A percentile compares a stretch with the other conserved stretches of the same genome.
Conservation (phyloP, 2,329 filamentous ascomycete genomes). For the Capronia epimyces region DNA sequence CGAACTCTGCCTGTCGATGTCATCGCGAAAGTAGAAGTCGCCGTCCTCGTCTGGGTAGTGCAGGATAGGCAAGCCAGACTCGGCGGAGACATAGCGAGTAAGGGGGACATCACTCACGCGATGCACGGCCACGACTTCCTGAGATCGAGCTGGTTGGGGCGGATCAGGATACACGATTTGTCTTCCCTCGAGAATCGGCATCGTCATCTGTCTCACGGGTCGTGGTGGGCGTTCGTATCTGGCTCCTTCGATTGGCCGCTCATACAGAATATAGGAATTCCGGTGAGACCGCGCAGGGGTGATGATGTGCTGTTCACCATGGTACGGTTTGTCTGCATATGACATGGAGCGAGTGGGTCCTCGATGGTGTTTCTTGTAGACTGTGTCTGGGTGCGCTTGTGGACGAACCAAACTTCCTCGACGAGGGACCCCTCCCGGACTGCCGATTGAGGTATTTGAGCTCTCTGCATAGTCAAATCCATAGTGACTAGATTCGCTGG, state of each 20-base stretch:
- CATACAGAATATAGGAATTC: conserved; percentile 8
- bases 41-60: conserved; percentile 12
- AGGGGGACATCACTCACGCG: conserved; percentile 2
- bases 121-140: conserved; percentile 9
- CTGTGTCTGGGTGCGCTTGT: conserved; percentile 10
- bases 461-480: conserved; percentile 20
- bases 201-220: conserved; percentile 11
- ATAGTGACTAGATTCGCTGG: conserved; percentile 21
- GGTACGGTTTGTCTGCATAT: conserved; percentile 15
- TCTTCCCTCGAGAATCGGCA: conserved; percentile 15
- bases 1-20: conserved; percentile 10
- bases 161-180: conserved; percentile 14
- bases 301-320: conserved; percentile 13
- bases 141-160: not conserved
- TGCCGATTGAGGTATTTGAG: conserved; percentile 20
- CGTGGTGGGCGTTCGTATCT: conserved; percentile 17
- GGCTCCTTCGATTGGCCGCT: conserved; percentile 4
- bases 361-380: conserved; percentile 21
- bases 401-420: conserved; percentile 18
- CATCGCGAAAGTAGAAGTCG: conserved; percentile 12
- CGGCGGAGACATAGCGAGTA: not conserved
- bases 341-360: conserved; percentile 15
- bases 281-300: conserved; percentile 8
- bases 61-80: conserved; percentile 8
- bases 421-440: conserved; percentile 17